Percentiles rank a stretch among this genome's conserved stretches.
These are phyloP conservation scores for Fusarium pininemorale DNA, from an alignment of 2,329 filamentous ascomycete genomes.

Conservation along the genomic window DNA sequence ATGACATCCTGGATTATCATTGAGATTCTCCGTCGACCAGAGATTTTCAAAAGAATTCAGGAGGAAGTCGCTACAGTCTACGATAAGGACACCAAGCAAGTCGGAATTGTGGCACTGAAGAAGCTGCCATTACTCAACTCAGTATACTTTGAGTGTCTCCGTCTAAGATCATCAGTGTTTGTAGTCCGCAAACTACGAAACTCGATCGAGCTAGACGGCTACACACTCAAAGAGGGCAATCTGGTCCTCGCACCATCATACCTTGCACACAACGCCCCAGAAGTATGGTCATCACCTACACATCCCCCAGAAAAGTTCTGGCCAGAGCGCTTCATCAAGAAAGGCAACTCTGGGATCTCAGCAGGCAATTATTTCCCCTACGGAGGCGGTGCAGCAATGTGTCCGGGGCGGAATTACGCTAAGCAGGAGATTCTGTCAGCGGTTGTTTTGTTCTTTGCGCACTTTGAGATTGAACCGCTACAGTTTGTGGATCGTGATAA, in stretches of 20 bases:
- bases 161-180: slow-evolving; percentile 34
- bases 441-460: slow-evolving; percentile 26
- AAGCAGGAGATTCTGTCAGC: slow-evolving; percentile 41
- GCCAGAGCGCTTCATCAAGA: slow-evolving; percentile 36
- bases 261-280: slow-evolving; percentile 32
- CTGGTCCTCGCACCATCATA: slow-evolving; percentile 37
- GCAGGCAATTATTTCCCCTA: slow-evolving; percentile 40
- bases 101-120: slow-evolving; percentile 27
- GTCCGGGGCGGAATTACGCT: slow-evolving; percentile 40
- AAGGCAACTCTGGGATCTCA: slow-evolving; percentile 15
- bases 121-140: slow-evolving; percentile 33
- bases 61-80: slow-evolving; percentile 18
- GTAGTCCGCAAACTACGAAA: slow-evolving; percentile 36
- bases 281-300: slow-evolving; percentile 21
- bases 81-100: neutral
- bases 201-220: slow-evolving; percentile 37
- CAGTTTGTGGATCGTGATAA: slow-evolving; percentile 20
- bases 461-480: slow-evolving; percentile 33
- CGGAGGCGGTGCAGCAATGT: slow-evolving; percentile 40
- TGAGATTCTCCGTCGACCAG: slow-evolving; percentile 33
- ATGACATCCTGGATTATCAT: slow-evolving; percentile 39
- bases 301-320: slow-evolving; percentile 35
- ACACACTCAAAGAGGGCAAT: slow-evolving; percentile 33
- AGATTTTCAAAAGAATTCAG: slow-evolving; percentile 25
- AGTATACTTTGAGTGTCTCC: slow-evolving; percentile 35